Evolutionary conservation across 129 eudicot genomes (phyloP).

Genomic region (Sambucus nigra): DNA sequence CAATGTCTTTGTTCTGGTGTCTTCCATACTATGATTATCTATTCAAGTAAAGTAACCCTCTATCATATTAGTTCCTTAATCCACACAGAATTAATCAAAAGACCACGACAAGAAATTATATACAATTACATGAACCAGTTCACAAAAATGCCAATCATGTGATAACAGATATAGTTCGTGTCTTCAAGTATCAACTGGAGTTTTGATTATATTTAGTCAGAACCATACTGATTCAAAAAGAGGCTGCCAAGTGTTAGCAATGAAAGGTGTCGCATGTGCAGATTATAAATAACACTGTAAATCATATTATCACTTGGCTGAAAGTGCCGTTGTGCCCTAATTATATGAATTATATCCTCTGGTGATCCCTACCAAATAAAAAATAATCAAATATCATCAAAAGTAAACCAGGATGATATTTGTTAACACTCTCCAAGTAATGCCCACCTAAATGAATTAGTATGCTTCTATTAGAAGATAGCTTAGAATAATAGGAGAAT

Average conservation of each 20-base stretch:
- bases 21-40: conserved; percentile 17
- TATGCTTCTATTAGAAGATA: background rate
- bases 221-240: background rate
- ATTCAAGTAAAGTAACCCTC: conserved; percentile 8
- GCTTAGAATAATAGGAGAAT: background rate
- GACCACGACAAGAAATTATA: background rate
- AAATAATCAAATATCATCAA: background rate
- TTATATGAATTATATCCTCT: background rate
- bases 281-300: background rate
- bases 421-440: too few relatives aligned
- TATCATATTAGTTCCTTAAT: conserved; percentile 11
- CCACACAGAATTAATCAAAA: conserved; percentile 1
- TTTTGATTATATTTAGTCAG: background rate
- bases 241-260: background rate
- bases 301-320: background rate
- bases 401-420: background rate
- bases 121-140: background rate
- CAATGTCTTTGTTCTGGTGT: conserved; percentile 15
- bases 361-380: background rate
- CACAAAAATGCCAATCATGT: background rate
- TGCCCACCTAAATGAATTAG: too few relatives aligned
- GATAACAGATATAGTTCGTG: background rate
- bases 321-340: background rate
- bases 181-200: background rate
- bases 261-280: background rate